Conservation (phyloP, 73 alveolate species). For the Blepharisma japonicum region DNA sequence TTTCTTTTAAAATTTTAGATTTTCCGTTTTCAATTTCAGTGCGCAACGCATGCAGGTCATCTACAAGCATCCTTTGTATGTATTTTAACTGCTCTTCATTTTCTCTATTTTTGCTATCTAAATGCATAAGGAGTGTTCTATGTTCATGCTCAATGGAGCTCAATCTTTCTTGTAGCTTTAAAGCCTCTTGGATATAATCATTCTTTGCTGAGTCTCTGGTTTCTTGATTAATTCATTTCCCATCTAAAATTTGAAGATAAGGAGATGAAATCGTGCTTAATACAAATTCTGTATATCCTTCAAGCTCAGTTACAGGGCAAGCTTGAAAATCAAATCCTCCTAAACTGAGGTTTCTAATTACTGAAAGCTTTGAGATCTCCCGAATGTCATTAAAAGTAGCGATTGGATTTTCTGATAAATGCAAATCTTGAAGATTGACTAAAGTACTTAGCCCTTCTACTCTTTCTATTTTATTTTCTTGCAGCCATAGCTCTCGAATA, state of each 20-base stretch:
- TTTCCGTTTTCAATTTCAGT: constrained; percentile 66
- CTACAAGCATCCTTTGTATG: constrained; percentile 43
- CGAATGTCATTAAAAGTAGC: constrained; percentile 40
- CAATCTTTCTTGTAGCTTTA: constrained; percentile 48
- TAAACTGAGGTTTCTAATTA: constrained; percentile 33
- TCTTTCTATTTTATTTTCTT: constrained; percentile 48
- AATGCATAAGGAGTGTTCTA: constrained; percentile 41
- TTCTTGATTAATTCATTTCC: constrained; percentile 33
- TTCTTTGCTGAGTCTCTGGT: constrained; percentile 44
- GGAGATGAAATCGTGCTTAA: constrained; percentile 46
- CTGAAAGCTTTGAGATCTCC: constrained; percentile 38
- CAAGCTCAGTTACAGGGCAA: constrained; percentile 49
- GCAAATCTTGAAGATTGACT: constrained; percentile 42
- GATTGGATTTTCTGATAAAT: constrained; percentile 46
- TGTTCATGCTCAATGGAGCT: constrained; percentile 59
- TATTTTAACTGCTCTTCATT: constrained; percentile 57
- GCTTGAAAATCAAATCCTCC: constrained; percentile 49
- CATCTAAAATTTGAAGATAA: constrained; percentile 46
- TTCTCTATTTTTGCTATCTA: constrained; percentile 60
- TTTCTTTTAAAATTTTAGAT: constrained; percentile 40
- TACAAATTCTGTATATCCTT: constrained; percentile 51
- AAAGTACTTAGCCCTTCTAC: constrained; percentile 40
- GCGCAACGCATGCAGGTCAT: constrained; percentile 52
- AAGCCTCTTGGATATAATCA: constrained; percentile 49
- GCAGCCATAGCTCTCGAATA: constrained; percentile 47